Conservation (phyloP, 805 yeast genomes). For the Yamadazyma scolyti region DNA sequence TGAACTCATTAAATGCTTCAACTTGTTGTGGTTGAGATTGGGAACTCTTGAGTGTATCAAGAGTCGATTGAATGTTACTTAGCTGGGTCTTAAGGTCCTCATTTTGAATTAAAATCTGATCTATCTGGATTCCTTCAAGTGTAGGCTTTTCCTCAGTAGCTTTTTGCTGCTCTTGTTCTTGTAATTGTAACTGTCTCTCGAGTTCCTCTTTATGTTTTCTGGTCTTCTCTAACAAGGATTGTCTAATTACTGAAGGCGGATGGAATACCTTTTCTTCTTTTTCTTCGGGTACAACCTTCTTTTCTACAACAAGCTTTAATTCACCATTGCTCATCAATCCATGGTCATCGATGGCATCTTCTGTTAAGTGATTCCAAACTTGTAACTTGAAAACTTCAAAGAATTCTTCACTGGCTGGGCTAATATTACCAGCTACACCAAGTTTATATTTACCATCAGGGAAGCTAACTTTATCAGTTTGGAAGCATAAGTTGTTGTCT, state of each 20-base stretch:
- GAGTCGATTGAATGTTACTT: too few species aligned
- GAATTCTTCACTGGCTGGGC: constrained; percentile 42
- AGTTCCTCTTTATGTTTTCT: constrained; percentile 17
- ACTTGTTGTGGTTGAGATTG: not conserved
- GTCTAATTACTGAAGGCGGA: constrained; percentile 22
- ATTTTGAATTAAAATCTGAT: too few species aligned
- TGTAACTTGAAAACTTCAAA: constrained; percentile 63
- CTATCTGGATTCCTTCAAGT: too few species aligned
- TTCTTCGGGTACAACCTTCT: constrained; percentile 1
- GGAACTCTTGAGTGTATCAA: not conserved
- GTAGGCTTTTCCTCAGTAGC: not conserved
- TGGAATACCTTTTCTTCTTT: constrained; percentile 2
- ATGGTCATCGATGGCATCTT: constrained; percentile 57
- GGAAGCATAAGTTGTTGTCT: constrained; percentile 68
- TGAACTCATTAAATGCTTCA: constrained; percentile 20
- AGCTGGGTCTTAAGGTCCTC: too few species aligned
- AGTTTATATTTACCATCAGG: constrained; percentile 41
- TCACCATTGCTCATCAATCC: constrained; percentile 43
- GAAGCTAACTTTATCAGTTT: constrained; percentile 52
- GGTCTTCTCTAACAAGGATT: constrained; percentile 37
- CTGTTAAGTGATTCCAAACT: constrained; percentile 49
- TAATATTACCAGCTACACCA: constrained; percentile 49
- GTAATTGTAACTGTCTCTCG: constrained; percentile 1
- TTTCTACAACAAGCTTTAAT: constrained; percentile 29
- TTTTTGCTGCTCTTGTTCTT: not conserved